Conservation (phyloP, 495 filamentous ascomycete genomes). For the Penicillium atrosanguineum region DNA sequence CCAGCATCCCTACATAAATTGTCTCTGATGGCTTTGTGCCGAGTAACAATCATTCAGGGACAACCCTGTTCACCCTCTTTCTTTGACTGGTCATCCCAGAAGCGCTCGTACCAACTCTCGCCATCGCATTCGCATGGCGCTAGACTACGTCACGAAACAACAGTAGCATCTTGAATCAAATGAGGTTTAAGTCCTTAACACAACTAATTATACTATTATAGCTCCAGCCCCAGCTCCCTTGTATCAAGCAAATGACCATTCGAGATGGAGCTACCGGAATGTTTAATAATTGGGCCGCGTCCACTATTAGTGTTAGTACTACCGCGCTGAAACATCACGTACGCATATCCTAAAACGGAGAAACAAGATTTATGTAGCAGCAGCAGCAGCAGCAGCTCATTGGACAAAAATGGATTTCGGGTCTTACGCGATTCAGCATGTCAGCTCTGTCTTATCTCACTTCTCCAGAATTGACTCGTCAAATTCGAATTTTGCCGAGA, state of each 20-base stretch:
- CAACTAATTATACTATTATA: too few species aligned
- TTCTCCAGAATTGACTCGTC: neutral
- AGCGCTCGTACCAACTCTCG: too few species aligned
- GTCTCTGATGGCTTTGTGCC: too few species aligned
- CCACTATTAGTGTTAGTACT: conserved; percentile 85
- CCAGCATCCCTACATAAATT: too few species aligned
- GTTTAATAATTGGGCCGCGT: conserved; percentile 74
- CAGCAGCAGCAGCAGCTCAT: conserved; percentile 81
- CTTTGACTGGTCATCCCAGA: too few species aligned
- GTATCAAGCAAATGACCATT: conserved; percentile 94
- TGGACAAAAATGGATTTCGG: conserved; percentile 93
- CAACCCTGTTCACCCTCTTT: too few species aligned
- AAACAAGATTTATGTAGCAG: conserved; percentile 80
- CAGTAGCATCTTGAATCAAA: too few species aligned
- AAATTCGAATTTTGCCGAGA: neutral
- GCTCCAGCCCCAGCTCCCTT: conserved; percentile 78
- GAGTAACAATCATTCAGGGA: too few species aligned
- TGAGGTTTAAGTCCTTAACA: too few species aligned
- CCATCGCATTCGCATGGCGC: too few species aligned
- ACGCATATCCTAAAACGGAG: conserved; percentile 74
- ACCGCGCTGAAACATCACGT: conserved; percentile 83
- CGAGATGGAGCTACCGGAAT: conserved; percentile 85
- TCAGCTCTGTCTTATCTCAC: neutral
- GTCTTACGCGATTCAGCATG: conserved; percentile 81
- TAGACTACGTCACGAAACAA: too few species aligned